These are phyloP conservation scores for Phyllosticta citrichinensis DNA, from an alignment of 2,329 filamentous ascomycete genomes.

Conservation along the genomic window DNA sequence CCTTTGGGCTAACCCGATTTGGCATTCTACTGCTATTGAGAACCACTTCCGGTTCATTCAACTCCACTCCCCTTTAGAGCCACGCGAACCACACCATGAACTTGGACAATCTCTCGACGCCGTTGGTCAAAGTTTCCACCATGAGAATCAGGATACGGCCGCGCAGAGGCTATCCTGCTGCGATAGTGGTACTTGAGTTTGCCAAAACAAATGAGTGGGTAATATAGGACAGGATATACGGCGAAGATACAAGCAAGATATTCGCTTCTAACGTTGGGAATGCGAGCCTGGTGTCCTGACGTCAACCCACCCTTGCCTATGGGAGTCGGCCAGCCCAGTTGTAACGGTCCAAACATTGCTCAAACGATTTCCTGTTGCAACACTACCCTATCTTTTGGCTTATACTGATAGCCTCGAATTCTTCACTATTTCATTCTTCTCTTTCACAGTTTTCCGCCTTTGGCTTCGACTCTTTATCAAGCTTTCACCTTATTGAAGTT, in stretches of 20 bases:
- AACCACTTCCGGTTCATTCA: conserved; percentile 14
- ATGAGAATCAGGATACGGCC: too few relatives aligned
- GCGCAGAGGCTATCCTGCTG: too few relatives aligned
- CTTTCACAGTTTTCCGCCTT: not conserved
- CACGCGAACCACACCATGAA: not conserved
- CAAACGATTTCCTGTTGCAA: not conserved
- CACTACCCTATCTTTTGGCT: not conserved
- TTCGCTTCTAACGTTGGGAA: too few relatives aligned
- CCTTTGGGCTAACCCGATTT: not conserved
- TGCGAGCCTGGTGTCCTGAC: not conserved
- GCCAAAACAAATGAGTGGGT: too few relatives aligned
- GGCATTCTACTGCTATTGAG: conserved; percentile 14
- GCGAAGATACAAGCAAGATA: too few relatives aligned
- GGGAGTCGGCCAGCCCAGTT: not conserved
- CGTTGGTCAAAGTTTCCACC: not conserved
- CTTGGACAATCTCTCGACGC: not conserved
- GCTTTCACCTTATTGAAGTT: not conserved
- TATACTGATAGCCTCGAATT: not conserved
- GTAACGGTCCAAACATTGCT: not conserved
- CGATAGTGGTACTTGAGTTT: too few relatives aligned
- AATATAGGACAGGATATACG: too few relatives aligned
- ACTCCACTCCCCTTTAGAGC: not conserved
- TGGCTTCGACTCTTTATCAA: not conserved
- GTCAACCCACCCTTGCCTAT: not conserved
- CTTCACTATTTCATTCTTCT: not conserved